Base-by-base conservation (phyloP, 306 rosid species). In the Corylus americana region DNA sequence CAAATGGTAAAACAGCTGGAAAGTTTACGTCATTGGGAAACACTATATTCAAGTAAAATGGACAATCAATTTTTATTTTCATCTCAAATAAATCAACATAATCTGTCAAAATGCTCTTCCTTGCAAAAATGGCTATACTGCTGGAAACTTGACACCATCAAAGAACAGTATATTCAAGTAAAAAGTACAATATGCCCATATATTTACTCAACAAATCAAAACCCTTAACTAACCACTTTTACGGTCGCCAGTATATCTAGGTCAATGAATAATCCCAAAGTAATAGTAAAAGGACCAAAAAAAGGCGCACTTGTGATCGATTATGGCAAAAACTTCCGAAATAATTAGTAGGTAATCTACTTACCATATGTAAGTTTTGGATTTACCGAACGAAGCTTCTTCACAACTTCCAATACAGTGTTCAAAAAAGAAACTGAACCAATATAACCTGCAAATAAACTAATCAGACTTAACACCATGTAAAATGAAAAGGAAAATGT, bases 381-480 rank as follows among this genome's bases (percentile, higher is more conserved):
- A 79, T 88, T 88, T 61, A 86, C 57, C 6, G 85, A 75, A 31
- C 92, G 88, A 66, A 88, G 92, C 80, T 82, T 88, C 13, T 75
- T 31, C 53, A 86, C 85, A 80, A 88, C 92, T 78, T 88, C 73
- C 78, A 88, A 82, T 45, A 88, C 82, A 29, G 85, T 82, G 85
- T 49, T 82, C 72, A 88, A 82, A 78, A 88, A 88, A 39, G 92
- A 87, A 86, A 89, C 87, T 13, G 91, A 89, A 81, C 92, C 92
- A 64, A 89, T 87, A 79, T 89, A 89, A 74, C 92, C 92, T 89
- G 89, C 66, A 50, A 76, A 16, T 35, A 31, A 25, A 71, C 42
- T 67, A 70, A 59, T 70, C n/a, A 73, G 66, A 59, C 75, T 37
- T 59, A 66, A 74, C 62, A 45, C 42, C 62, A 58, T 37, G 67